Evolutionary conservation across 352 stramenopile genomes (phyloP), one percentile per base, ranked within the genome.

Genomic region (Globisporangium spinosum): DNA sequence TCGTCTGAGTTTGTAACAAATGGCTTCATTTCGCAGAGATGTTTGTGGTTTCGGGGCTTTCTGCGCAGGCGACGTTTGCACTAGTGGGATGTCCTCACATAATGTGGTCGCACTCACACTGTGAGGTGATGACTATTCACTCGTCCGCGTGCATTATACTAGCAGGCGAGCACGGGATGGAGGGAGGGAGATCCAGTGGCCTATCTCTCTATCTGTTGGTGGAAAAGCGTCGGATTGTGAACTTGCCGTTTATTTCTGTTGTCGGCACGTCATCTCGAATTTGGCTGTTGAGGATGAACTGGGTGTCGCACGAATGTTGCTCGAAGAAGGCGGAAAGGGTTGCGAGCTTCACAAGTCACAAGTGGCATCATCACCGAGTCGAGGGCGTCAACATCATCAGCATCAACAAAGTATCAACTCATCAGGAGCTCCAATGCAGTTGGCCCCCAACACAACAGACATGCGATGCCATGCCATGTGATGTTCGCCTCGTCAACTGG

Each of bases 291-390:
- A 58, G 29, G 13, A 35, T 22, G 2, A 3, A 17, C 4, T 13
- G 13, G 25, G 25, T 8, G 54, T 38, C 54, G 27, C 54, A 59
- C 54, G 54, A 43, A 59, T 38, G 54, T 59, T 43, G 54, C 54
- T 59, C 9, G 54, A 25, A 25, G 1, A 8, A 55, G 20, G 47
- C n/a, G 47, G 23, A 34, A 29, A 6, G 22, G 10, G 49, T 27
- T 58, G 27, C 12, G 10, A 29, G 27, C 27, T 29, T 29, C 27
- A 29, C 27, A 29, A 32, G 29, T 22, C 23, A 38, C 23, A 35
- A 27, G 25, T 25, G 54, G 54, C 54, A 32, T 59, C 54, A 59
- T 59, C 54, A 59, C 29, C 12, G 9, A n/a, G 4, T 4, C 23
- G 23, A 34, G 25, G 23, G 25, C 53, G 25, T 35, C 53, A 58